phyloP scores from a whole-genome alignment of 257 asterid genomes.

The Gentiana straminea region DNA sequence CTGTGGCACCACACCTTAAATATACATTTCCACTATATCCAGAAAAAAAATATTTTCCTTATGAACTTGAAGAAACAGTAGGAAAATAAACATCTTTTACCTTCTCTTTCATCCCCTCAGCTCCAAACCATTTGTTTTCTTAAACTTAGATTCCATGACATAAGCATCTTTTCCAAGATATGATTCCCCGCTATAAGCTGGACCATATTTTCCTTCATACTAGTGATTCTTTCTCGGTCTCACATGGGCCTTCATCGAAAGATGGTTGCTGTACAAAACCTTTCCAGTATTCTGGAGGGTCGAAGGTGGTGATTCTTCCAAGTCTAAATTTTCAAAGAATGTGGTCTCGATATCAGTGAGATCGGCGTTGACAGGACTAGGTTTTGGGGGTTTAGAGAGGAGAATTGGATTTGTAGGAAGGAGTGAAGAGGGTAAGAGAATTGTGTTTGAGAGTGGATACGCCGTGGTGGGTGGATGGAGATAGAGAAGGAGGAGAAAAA shows the following conservation, averaged over 20 bases:
- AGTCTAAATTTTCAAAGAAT: slow-evolving; percentile 34
- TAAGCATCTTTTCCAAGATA: slow-evolving; percentile 53
- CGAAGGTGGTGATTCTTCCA: slow-evolving; percentile 35
- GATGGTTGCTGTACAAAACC: slow-evolving; percentile 48
- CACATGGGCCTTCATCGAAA: slow-evolving; percentile 73
- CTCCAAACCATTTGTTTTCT: slow-evolving; percentile 50
- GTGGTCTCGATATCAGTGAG: slow-evolving; percentile 33
- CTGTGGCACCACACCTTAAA: no score
- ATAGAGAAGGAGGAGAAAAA: slow-evolving; percentile 55
- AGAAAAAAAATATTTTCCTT: no score
- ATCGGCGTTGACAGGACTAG: slow-evolving; percentile 20
- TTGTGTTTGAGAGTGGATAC: slow-evolving; percentile 14
- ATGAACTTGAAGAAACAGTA: no score
- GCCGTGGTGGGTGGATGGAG: slow-evolving; percentile 16
- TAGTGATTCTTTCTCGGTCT: slow-evolving; percentile 67
- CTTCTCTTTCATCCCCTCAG: slow-evolving; percentile 54
- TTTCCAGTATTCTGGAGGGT: slow-evolving; percentile 61
- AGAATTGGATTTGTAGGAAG: slow-evolving; percentile 13
- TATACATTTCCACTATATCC: no score
- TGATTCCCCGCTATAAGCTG: slow-evolving; percentile 73
- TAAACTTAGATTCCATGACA: slow-evolving; percentile 66
- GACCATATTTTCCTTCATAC: slow-evolving; percentile 69
- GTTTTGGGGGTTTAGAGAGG: slow-evolving; percentile 18
- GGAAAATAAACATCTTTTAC: slow-evolving; percentile 46
- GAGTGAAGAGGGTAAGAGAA: slow-evolving; percentile 2